phyloP scores from a whole-genome alignment of 257 asterid species.

The Jaltomata sinuosa region DNA sequence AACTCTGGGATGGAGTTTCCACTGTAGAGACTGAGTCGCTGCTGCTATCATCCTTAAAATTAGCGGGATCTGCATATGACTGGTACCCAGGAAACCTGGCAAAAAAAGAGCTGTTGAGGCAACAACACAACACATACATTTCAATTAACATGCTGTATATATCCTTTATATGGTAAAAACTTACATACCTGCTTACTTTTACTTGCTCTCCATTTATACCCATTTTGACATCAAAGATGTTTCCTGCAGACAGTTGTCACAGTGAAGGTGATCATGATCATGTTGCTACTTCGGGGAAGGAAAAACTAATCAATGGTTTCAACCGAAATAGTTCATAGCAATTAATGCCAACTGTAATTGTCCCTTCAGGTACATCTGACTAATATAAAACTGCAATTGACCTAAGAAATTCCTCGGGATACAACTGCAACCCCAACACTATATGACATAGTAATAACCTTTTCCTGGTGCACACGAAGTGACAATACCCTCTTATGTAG shows the following conservation, averaged over 20 bases:
- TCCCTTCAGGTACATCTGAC: neutral
- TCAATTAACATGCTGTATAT: neutral
- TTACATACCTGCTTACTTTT: conserved; percentile 63
- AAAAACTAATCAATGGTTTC: neutral
- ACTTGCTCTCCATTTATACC: conserved; percentile 62
- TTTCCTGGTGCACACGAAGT: neutral
- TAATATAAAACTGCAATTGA: neutral
- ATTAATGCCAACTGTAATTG: neutral
- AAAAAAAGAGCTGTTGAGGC: neutral
- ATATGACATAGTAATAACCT: neutral
- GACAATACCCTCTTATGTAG: neutral
- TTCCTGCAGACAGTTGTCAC: conserved; percentile 37
- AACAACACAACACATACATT: neutral
- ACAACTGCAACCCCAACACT: neutral
- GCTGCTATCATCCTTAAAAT: conserved; percentile 2
- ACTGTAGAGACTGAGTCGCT: neutral
- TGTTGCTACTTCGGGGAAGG: neutral
- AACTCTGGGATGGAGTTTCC: conserved; percentile 1
- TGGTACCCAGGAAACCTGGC: conserved; percentile 8
- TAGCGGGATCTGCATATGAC: conserved; percentile 11
- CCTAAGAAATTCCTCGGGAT: neutral
- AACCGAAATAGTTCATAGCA: neutral
- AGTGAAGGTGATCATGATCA: neutral
- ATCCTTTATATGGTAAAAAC: neutral
- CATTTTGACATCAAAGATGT: conserved; percentile 75